Percentiles rank a stretch among this genome's conserved stretches.
Conservation (phyloP, 2,329 filamentous ascomycete species). For the Botrytis medusae region DNA sequence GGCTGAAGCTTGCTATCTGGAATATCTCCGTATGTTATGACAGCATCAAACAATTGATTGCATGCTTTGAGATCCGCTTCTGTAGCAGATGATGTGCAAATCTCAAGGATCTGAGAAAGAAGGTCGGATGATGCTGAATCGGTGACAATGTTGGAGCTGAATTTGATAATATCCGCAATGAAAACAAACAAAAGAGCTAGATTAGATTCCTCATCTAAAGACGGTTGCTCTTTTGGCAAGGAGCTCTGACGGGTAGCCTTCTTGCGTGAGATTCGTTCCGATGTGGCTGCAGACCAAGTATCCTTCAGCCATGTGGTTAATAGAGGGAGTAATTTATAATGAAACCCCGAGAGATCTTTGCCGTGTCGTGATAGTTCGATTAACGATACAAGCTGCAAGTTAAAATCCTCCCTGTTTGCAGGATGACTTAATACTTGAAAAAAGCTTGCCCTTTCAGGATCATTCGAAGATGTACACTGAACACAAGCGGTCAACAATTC, state of each 20-base stretch:
- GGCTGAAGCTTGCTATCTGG: conserved; percentile 61
- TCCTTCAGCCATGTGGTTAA: conserved; percentile 60
- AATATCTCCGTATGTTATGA: conserved; percentile 71
- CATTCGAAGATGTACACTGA: conserved; percentile 61
- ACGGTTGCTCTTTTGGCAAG: conserved; percentile 42
- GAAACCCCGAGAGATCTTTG: conserved; percentile 63
- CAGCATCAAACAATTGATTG: conserved; percentile 66
- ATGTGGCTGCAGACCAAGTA: conserved; percentile 54
- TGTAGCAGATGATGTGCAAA: conserved; percentile 66
- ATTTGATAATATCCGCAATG: conserved; percentile 69
- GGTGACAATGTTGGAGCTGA: conserved; percentile 68
- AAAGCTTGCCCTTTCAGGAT: conserved; percentile 64
- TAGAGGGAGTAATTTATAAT: conserved; percentile 64
- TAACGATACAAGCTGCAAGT: conserved; percentile 63
- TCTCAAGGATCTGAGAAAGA: conserved; percentile 61
- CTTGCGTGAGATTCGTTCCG: conserved; percentile 56
- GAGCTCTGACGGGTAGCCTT: conserved; percentile 45
- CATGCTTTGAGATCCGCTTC: conserved; percentile 65
- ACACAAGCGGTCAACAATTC: conserved; percentile 65
- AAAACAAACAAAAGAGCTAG: conserved; percentile 64
- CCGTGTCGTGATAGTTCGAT: conserved; percentile 61
- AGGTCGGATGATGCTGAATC: conserved; percentile 61
- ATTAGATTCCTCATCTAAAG: conserved; percentile 57
- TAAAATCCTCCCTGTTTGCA: conserved; percentile 61
- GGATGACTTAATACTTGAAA: conserved; percentile 61